Percentiles rank a stretch among this genome's conserved stretches.
Evolutionary conservation across 1,139 yeast species (phyloP).

Genomic region (Diutina mesorugosa): DNA sequence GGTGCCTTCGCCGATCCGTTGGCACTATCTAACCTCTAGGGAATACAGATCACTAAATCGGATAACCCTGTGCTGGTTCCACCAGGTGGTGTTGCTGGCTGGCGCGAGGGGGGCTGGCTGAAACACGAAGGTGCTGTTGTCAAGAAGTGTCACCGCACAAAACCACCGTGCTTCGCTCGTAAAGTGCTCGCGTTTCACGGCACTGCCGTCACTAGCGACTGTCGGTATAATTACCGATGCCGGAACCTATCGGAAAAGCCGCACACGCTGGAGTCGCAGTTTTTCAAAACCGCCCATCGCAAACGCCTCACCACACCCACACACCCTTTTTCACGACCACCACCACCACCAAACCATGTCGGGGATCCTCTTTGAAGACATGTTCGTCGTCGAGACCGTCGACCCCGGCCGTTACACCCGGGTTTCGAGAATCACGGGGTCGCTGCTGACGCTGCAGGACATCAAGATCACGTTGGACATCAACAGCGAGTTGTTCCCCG

Average conservation of each 20-base stretch:
- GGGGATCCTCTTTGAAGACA: conserved; percentile 82
- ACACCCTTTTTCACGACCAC: background rate
- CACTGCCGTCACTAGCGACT: background rate
- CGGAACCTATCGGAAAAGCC: background rate
- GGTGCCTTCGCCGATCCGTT: background rate
- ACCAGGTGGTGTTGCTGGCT: too few relatives aligned
- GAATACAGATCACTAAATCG: too few relatives aligned
- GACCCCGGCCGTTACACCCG: conserved; percentile 89
- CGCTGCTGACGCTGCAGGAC: conserved; percentile 73
- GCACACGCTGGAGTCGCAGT: background rate
- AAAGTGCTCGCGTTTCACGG: background rate
- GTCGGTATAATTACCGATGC: background rate
- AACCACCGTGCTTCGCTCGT: background rate
- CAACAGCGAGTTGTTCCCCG: conserved; percentile 88
- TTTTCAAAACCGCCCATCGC: background rate
- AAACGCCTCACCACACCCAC: background rate
- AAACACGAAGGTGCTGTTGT: background rate
- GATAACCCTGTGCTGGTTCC: too few relatives aligned
- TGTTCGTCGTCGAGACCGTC: conserved; percentile 74
- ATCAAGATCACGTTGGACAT: conserved; percentile 81
- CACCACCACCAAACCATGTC: conserved; percentile 34
- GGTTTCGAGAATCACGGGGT: conserved; percentile 81
- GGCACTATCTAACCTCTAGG: too few relatives aligned
- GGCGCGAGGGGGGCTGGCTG: background rate
- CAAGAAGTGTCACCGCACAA: background rate